A percentile compares a stretch with the other conserved stretches of the same genome.
Conservation (phyloP, 148 eudicot genomes). For the Persicaria tinctoria region DNA sequence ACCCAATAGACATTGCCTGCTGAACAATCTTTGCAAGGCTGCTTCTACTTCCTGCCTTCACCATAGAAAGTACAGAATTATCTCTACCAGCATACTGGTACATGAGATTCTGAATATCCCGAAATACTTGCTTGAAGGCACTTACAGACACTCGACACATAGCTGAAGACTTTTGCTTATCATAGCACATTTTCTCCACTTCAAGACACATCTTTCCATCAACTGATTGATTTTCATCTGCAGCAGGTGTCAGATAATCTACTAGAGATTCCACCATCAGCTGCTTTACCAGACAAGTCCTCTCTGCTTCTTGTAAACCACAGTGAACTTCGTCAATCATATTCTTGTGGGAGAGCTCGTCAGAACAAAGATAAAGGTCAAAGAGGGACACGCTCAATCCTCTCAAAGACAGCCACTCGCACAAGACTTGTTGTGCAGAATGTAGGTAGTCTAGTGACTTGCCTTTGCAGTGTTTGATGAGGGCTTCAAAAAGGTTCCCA, state of each 20-base stretch:
- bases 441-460: conserved; percentile 43
- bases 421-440: conserved; percentile 69
- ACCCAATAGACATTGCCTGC: conserved; percentile 83
- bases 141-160: conserved; percentile 54
- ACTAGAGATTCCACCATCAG: conserved; percentile 49
- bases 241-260: conserved; percentile 35
- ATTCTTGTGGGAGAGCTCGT: conserved; percentile 36
- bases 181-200: conserved; percentile 30
- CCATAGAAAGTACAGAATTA: conserved; percentile 68
- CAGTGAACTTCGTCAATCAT: conserved; percentile 59
- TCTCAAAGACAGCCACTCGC: conserved; percentile 73
- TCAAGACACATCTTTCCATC: conserved; percentile 21
- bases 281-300: conserved; percentile 39
- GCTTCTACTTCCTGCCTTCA: conserved; percentile 89
- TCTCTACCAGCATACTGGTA: conserved; percentile 37
- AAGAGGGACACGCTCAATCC: conserved; percentile 81
- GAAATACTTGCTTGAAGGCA: conserved; percentile 59
- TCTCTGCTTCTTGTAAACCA: conserved; percentile 75
- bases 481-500: conserved; percentile 53
- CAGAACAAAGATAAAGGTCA: conserved; percentile 77
- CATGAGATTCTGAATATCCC: conserved; percentile 67
- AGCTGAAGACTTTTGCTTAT: conserved; percentile 67
- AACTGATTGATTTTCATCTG: conserved; percentile 29
- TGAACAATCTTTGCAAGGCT: conserved; percentile 61
- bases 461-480: conserved; percentile 40